These are phyloP conservation scores for Parathielavia hyrcaniae DNA, from an alignment of 495 filamentous ascomycete species.

Conservation along the genomic window DNA sequence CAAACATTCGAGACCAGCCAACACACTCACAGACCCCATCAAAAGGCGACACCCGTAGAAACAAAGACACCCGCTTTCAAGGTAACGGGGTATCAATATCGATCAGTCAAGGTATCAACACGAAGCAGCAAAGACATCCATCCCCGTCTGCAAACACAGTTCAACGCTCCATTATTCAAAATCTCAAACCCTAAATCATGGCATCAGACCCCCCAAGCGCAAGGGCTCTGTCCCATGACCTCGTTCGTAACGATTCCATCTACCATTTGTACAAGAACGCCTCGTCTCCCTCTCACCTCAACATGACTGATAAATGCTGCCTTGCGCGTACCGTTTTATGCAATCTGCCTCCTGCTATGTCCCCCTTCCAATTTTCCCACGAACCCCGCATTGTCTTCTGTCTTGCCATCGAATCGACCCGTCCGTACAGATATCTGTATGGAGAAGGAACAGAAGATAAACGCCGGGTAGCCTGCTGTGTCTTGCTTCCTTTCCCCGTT, in stretches of 20 bases:
- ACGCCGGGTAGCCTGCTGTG: background rate
- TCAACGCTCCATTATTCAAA: background rate
- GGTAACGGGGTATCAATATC: background rate
- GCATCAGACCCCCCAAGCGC: background rate
- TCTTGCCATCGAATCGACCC: background rate
- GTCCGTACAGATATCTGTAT: background rate
- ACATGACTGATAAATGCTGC: too few species aligned
- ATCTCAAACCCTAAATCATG: background rate
- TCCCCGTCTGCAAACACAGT: background rate
- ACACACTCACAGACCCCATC: too few species aligned
- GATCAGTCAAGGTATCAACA: background rate
- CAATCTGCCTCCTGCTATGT: background rate
- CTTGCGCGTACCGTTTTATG: background rate
- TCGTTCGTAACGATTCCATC: constrained; percentile 1
- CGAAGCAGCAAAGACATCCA: background rate
- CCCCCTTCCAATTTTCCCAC: background rate
- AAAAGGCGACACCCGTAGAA: background rate
- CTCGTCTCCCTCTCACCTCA: too few species aligned
- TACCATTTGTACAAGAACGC: background rate
- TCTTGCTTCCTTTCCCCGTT: background rate
- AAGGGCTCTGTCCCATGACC: background rate
- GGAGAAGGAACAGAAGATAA: background rate
- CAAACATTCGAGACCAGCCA: background rate
- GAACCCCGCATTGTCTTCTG: background rate
- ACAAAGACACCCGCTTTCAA: background rate